Conservation (phyloP, 148 eudicot species). For the Rhododendron williamsianum region DNA sequence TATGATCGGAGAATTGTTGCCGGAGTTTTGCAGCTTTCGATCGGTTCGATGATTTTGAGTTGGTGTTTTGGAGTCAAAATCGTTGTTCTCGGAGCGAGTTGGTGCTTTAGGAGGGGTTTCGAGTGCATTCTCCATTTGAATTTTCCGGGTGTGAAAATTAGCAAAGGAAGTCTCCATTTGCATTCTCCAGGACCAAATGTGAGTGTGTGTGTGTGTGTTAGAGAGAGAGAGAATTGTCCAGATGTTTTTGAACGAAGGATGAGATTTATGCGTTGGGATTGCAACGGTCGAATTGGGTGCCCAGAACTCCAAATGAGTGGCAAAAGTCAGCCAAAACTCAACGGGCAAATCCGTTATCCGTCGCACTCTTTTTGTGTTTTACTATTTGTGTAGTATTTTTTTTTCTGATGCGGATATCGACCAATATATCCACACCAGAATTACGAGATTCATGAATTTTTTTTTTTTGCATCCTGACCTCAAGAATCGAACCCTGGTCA, state of each 20-base stretch:
- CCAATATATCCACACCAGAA: no score
- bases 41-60: neutral
- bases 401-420: no score
- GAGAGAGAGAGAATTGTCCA: neutral
- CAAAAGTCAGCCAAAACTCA: neutral
- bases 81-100: neutral
- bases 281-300: neutral
- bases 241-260: neutral
- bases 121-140: neutral
- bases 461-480: no score
- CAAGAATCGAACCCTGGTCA: no score
- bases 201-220: no score
- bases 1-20: constrained; percentile 11
- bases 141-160: neutral
- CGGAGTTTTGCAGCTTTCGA: constrained; percentile 9
- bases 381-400: neutral
- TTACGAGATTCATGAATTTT: no score
- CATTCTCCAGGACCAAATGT: no score
- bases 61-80: constrained; percentile 18
- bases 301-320: no score
- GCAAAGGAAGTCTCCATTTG: neutral
- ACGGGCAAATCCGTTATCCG: neutral
- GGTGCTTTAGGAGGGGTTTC: constrained; percentile 11
- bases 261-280: neutral
- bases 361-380: neutral